These are phyloP conservation scores for Podaxis carcinomalis DNA, from an alignment of 768 basidiomycete genomes.

Conservation along the genomic window DNA sequence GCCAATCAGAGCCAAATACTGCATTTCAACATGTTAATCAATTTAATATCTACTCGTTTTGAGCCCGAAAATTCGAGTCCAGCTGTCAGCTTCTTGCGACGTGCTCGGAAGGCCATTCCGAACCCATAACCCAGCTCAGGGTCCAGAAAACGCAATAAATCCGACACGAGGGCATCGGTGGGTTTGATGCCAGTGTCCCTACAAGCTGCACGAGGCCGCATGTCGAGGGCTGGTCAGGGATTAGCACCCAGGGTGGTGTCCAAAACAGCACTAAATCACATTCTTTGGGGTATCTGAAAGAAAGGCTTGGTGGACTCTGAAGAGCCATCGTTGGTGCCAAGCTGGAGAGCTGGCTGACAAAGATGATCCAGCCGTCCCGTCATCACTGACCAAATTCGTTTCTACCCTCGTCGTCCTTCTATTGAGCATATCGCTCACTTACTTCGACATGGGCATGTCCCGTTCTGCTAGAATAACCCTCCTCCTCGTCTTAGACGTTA, in stretches of 20 bases:
- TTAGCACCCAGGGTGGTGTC: too few relatives aligned
- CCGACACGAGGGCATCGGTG: too few relatives aligned
- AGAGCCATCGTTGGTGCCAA: not conserved
- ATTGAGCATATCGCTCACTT: not conserved
- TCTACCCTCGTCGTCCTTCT: not conserved
- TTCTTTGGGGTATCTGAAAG: too few relatives aligned
- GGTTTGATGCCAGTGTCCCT: too few relatives aligned
- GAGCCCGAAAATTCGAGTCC: not conserved
- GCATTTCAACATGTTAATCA: not conserved
- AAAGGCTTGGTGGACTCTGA: too few relatives aligned
- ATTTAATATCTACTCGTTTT: not conserved
- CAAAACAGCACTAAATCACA: too few relatives aligned
- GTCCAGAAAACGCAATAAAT: not conserved
- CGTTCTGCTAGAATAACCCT: conserved; percentile 72
- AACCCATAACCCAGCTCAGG: not conserved
- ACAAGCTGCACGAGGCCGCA: too few relatives aligned
- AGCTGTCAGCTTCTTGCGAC: not conserved
- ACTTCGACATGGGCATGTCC: conserved; percentile 39
- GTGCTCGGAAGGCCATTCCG: not conserved
- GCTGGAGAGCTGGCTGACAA: conserved; percentile 2
- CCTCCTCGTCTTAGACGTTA: conserved; percentile 76
- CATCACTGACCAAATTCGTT: not conserved
- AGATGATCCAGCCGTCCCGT: not conserved
- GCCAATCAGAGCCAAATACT: conserved; percentile 28
- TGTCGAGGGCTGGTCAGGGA: too few relatives aligned